Base-by-base conservation (phyloP, 2,329 filamentous ascomycete species). In the Raffaelea ambrosiae region DNA sequence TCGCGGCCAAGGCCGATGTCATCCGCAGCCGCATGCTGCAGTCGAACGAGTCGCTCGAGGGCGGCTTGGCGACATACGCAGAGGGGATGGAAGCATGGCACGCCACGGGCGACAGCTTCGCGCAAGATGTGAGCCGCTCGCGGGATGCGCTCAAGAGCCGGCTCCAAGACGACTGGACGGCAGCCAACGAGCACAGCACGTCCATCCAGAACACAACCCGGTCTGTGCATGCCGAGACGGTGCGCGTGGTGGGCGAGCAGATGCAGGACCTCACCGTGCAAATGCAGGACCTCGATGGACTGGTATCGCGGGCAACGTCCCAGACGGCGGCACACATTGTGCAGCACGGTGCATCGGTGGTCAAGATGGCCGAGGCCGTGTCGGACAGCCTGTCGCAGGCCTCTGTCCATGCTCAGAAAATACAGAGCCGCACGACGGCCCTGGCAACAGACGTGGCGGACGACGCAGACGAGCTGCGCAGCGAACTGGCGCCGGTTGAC, bases 261-360 rank as follows among this genome's bases (percentile, higher is more conserved):
- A 86, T 94, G 68, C 76, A 79, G 48, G 87, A 95, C 55, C 84
- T 98, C 60, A 84, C 86, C 51, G 77, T 74, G n/a, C 88, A 97
- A 64, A 90, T 98, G 78, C 79, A 83, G 48, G 86, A 88, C 1
- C 76, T 98, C 8, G 91, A 97, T 58, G 87, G 91, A 55, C 95
- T 96, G 57, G 88, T 97, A 36, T 77, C 83, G 29, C 82, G 86
- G 29, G 89, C 94, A 44, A 81, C 84, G 51, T 79, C 78, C 1
- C 85, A 94, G 58, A 97, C 95, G 62, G 79, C 84, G 26, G 72
- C 73, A 18, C 88, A 95, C 60, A 84, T 93, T 61, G 73, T 81
- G 22, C 74, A 77, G 22, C 86, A 94, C 54, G 65, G 74, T 2
- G 63, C 72, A n/a, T 85, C 82, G 1, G 69, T 95, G n/a, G 67